Percentiles rank a stretch among this genome's conserved stretches.
These are phyloP conservation scores for Coprinopsis sp. DNA, from an alignment of 768 basidiomycete species.

Conservation along the genomic window DNA sequence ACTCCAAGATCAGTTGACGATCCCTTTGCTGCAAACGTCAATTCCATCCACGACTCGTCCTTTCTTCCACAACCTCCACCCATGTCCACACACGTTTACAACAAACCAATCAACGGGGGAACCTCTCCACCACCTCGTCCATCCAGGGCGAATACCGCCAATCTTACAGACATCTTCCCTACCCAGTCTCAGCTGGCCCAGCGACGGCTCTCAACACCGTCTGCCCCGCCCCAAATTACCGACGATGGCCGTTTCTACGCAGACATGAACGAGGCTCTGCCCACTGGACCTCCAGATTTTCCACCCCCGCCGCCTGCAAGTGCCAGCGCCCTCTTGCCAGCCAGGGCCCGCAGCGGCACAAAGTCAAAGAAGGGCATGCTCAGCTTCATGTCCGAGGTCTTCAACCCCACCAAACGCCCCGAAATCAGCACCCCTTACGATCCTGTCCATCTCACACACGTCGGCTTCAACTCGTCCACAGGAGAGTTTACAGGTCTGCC, in stretches of 20 bases:
- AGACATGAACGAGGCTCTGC: constrained; percentile 40
- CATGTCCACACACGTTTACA: constrained; percentile 20
- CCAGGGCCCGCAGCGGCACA: constrained; percentile 45
- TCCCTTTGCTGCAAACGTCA: constrained; percentile 48
- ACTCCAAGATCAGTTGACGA: constrained; percentile 43
- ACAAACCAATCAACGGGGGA: constrained; percentile 33
- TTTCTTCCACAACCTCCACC: constrained; percentile 18
- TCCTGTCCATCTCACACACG: constrained; percentile 98
- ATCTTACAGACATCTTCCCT: constrained; percentile 68
- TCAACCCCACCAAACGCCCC: constrained; percentile 68
- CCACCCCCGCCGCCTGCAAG: constrained; percentile 17
- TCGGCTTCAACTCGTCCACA: constrained; percentile 97
- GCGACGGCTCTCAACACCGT: constrained; percentile 51
- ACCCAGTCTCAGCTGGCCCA: constrained; percentile 34
- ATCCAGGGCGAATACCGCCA: constrained; percentile 81
- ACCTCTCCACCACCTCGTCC: constrained; percentile 70
- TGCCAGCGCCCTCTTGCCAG: constrained; percentile 19
- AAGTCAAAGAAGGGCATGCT: constrained; percentile 67
- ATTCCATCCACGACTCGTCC: constrained; percentile 20
- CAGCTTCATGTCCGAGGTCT: constrained; percentile 64
- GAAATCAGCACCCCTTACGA: constrained; percentile 99
- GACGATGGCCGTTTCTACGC: constrained; percentile 41
- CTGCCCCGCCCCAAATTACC: constrained; percentile 21
- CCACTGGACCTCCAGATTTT: constrained; percentile 29
- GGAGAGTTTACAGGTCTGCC: constrained; percentile 98